A percentile compares a stretch with the other conserved stretches of the same genome.
Evolutionary conservation across 2,329 filamentous ascomycete species (phyloP).

Genomic region (Cordyceps militaris): DNA sequence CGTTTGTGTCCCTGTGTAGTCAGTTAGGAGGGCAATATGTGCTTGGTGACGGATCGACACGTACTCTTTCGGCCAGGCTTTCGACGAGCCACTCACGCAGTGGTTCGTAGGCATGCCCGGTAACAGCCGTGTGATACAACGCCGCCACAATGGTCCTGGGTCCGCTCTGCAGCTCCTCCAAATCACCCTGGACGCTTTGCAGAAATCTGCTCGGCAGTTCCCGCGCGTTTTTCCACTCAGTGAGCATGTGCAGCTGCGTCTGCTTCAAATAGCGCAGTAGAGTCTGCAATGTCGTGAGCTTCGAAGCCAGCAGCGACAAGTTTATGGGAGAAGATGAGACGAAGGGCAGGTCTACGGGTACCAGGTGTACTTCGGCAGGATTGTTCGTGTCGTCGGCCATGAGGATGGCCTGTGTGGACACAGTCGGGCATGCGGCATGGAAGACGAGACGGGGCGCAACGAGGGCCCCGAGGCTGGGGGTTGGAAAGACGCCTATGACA

Average conservation of each 20-base stretch:
- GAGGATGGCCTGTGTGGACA: slow-evolving; percentile 71
- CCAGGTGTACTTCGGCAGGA: slow-evolving; percentile 40
- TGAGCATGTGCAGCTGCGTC: slow-evolving; percentile 67
- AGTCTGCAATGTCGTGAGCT: slow-evolving; percentile 81
- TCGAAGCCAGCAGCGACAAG: slow-evolving; percentile 75
- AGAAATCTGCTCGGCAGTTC: slow-evolving; percentile 76
- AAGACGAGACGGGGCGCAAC: slow-evolving; percentile 34
- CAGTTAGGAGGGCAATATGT: background rate
- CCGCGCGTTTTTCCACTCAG: slow-evolving; percentile 76
- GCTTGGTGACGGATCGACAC: slow-evolving; percentile 19
- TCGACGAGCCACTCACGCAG: slow-evolving; percentile 87
- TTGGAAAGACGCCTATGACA: slow-evolving; percentile 60
- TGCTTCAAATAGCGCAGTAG: slow-evolving; percentile 79
- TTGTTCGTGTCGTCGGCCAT: slow-evolving; percentile 34
- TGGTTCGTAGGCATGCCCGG: slow-evolving; percentile 67
- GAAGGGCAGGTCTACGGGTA: slow-evolving; percentile 78
- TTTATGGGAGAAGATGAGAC: slow-evolving; percentile 72
- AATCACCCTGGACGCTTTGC: slow-evolving; percentile 66
- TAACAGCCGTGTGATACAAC: slow-evolving; percentile 76
- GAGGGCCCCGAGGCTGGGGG: slow-evolving; percentile 30
- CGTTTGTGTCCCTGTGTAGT: slow-evolving; percentile 70
- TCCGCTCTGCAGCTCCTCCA: slow-evolving; percentile 54
- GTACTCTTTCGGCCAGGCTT: slow-evolving; percentile 68
- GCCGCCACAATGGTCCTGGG: slow-evolving; percentile 60
- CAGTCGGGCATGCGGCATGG: slow-evolving; percentile 65